Evolutionary conservation across 305 asterid species (phyloP), one percentile per base, ranked within the genome.

Genomic region (Rubia occidens): DNA sequence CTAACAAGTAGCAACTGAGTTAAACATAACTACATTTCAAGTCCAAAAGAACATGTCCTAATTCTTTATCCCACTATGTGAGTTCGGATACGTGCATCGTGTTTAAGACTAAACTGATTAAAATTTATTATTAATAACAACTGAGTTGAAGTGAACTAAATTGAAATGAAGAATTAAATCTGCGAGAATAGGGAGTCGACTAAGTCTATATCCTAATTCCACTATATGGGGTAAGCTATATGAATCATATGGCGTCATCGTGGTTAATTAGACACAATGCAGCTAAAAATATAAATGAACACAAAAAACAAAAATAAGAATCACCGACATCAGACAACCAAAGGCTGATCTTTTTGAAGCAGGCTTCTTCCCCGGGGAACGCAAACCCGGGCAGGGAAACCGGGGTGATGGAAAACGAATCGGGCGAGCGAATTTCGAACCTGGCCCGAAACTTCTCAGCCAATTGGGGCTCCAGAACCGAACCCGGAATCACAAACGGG

Each of bases 381-480:
- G 68, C 74, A 42, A 80, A 82, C 64, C 92, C 96, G 66, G 81
- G 77, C 37, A 81, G 44, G 8, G 94, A 74, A 9, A 66, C 74
- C 5, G 98, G 96, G 65, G 88, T 83, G 59, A 88, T 74, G 37
- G 84, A 80, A 78, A 93, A 93, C 11, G 96, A 88, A 77, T 93
- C 98, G 7, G 90, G 89, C 14, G 95, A 85, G 82, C 94, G 85
- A 11, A 93, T 86, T 74, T 93, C 95, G 53, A 90, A 78, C 53
- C 89, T 83, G 64, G 80, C 95, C 62, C 73, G 68, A 71, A 93
- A 86, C 70, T 77, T 88, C 62, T 79, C 85, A 1, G 81, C 62
- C 59, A 66, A 60, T 29, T 56, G 73, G 35, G 79, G 76, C 11
- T 45, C 70, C 3, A 60, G 67, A 61, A 60, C 39, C 29, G 71